Evolutionary conservation across 148 eudicot genomes (phyloP).

Genomic region (Chenopodium formosanum): DNA sequence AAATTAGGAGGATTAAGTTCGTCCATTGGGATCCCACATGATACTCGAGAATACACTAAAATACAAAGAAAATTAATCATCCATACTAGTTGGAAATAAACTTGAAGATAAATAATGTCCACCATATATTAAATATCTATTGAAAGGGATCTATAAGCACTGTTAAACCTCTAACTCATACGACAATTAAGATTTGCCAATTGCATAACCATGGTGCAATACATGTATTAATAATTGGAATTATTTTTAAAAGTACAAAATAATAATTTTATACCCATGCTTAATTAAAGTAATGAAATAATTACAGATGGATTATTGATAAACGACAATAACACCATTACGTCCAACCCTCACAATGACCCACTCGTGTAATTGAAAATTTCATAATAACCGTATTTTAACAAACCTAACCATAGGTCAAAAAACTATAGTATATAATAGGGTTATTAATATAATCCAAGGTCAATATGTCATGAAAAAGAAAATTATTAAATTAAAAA

Average conservation of each 20-base stretch:
- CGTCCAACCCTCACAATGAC: conserved; percentile 13
- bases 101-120: conserved; percentile 12
- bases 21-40: not conserved
- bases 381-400: conserved; percentile 1
- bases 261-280: conserved; percentile 21
- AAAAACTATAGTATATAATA: not conserved
- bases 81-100: conserved; percentile 14
- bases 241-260: conserved; percentile 17
- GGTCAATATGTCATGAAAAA: conserved; percentile 18
- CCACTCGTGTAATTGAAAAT: conserved; percentile 11
- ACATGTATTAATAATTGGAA: not conserved
- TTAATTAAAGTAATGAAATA: conserved; percentile 20
- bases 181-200: conserved; percentile 8
- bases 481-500: not conserved
- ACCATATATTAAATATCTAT: conserved; percentile 5
- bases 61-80: not conserved
- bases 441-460: not conserved
- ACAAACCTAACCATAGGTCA: conserved; percentile 12
- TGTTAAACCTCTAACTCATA: conserved; percentile 16
- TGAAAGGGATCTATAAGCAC: conserved; percentile 24
- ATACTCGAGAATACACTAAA: not conserved
- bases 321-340: conserved; percentile 16
- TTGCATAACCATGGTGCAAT: conserved; percentile 24
- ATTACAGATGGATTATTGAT: conserved; percentile 15
- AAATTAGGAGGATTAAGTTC: not conserved